Percentiles rank a stretch among this genome's conserved stretches.
phyloP scores from a whole-genome alignment of 2,329 filamentous ascomycete genomes.

The Hypoxylon sp. region DNA sequence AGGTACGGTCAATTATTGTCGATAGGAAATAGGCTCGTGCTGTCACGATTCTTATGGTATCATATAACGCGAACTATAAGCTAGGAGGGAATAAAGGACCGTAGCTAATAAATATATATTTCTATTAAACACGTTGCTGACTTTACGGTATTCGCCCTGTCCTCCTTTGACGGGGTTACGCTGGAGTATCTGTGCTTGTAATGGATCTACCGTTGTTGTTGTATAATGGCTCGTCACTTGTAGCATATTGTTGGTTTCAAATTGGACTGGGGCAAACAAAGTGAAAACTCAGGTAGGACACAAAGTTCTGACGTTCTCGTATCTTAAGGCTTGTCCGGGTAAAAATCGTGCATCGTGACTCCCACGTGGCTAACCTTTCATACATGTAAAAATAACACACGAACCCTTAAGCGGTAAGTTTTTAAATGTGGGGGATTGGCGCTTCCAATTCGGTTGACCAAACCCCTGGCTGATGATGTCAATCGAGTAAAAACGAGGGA shows the following conservation, averaged over 20 bases:
- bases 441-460: slow-evolving; percentile 24
- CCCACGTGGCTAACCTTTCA: slow-evolving; percentile 38
- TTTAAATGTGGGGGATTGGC: slow-evolving; percentile 29
- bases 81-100: background rate
- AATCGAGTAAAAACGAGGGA: slow-evolving; percentile 25
- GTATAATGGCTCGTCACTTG: slow-evolving; percentile 27
- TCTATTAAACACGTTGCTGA: background rate
- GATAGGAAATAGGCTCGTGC: background rate
- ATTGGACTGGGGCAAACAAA: slow-evolving; percentile 5
- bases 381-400: slow-evolving; percentile 19
- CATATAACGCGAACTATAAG: background rate
- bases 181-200: background rate
- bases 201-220: background rate
- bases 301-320: slow-evolving; percentile 31
- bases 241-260: slow-evolving; percentile 10
- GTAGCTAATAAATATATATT: background rate
- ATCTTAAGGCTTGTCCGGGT: slow-evolving; percentile 12
- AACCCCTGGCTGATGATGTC: slow-evolving; percentile 36
- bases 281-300: background rate
- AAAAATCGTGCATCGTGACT: slow-evolving; percentile 23
- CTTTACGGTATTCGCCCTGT: background rate
- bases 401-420: slow-evolving; percentile 23
- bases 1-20: background rate
- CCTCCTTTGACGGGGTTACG: background rate
- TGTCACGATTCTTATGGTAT: background rate